phyloP scores from a whole-genome alignment of 306 rosid species.

The Ammopiptanthus mongolicus region DNA sequence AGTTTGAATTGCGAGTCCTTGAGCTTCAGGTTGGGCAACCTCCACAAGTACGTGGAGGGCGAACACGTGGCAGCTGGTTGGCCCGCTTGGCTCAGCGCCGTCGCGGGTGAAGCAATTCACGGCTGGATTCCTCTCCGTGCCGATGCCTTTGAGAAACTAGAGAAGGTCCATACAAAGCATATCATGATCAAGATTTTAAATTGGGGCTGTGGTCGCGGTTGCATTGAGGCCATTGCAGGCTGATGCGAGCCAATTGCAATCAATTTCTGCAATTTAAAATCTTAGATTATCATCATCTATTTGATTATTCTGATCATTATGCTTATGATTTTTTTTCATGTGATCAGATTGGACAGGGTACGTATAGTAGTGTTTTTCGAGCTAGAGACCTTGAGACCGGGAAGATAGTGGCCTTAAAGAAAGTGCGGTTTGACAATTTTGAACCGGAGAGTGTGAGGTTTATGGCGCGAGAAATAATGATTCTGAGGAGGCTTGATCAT shows the following conservation, averaged over 20 bases:
- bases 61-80: slow-evolving; percentile 93
- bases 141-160: slow-evolving; percentile 80
- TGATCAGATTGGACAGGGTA: slow-evolving; percentile 87
- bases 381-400: slow-evolving; percentile 76
- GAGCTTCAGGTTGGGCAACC: slow-evolving; percentile 71
- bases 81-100: slow-evolving; percentile 97
- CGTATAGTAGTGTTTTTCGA: slow-evolving; percentile 84
- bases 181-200: no score
- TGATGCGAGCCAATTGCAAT: no score
- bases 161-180: slow-evolving; percentile 45
- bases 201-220: no score
- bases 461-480: slow-evolving; percentile 86
- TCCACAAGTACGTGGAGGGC: slow-evolving; percentile 62
- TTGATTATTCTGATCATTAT: no score
- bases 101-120: slow-evolving; percentile 92
- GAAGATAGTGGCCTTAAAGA: slow-evolving; percentile 82
- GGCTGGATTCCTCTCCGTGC: slow-evolving; percentile 89
- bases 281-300: no score
- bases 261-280: no score
- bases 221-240: no score
- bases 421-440: slow-evolving; percentile 85
- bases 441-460: slow-evolving; percentile 94
- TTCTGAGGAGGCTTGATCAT: slow-evolving; percentile 81
- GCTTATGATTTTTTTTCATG: no score
- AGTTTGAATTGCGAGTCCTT: slow-evolving; percentile 61